phyloP scores from a whole-genome alignment of 352 stramenopile genomes.

The Pythium rhizo-oryzae region DNA sequence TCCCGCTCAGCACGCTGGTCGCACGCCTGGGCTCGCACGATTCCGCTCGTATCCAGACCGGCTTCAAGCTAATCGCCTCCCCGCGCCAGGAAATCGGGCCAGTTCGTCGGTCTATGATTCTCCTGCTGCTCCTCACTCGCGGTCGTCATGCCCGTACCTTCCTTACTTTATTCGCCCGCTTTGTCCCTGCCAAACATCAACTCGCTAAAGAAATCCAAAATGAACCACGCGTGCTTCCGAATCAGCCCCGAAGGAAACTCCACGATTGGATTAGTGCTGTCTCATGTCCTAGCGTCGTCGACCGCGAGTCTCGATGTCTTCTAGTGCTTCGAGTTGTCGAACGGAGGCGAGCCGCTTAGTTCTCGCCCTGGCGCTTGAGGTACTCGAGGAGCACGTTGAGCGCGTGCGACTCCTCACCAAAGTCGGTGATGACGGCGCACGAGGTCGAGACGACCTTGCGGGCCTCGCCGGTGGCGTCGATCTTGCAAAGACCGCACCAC shows the following conservation, averaged over 20 bases:
- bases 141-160: too few relatives aligned
- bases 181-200: neutral
- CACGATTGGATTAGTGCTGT: constrained; percentile 13
- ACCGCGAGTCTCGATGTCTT: constrained; percentile 3
- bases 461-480: constrained; percentile 96
- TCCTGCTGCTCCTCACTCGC: too few relatives aligned
- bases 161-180: too few relatives aligned
- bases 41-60: too few relatives aligned
- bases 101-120: too few relatives aligned
- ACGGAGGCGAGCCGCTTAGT: constrained; percentile 48
- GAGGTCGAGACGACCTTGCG: constrained; percentile 99
- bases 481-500: constrained; percentile 99
- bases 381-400: constrained; percentile 99
- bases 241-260: constrained; percentile 3
- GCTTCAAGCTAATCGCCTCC: too few relatives aligned
- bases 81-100: too few relatives aligned
- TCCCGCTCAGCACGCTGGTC: too few relatives aligned
- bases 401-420: constrained; percentile 98
- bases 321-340: neutral
- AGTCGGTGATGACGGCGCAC: constrained; percentile 99
- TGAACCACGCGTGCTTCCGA: neutral
- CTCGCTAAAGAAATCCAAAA: neutral
- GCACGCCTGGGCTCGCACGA: too few relatives aligned
- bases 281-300: constrained; percentile 3
- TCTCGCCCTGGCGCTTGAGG: constrained; percentile 95